A percentile compares a stretch with the other conserved stretches of the same genome.
These are phyloP conservation scores for Polyporus arcularius DNA, from an alignment of 768 basidiomycete species.

Conservation along the genomic window DNA sequence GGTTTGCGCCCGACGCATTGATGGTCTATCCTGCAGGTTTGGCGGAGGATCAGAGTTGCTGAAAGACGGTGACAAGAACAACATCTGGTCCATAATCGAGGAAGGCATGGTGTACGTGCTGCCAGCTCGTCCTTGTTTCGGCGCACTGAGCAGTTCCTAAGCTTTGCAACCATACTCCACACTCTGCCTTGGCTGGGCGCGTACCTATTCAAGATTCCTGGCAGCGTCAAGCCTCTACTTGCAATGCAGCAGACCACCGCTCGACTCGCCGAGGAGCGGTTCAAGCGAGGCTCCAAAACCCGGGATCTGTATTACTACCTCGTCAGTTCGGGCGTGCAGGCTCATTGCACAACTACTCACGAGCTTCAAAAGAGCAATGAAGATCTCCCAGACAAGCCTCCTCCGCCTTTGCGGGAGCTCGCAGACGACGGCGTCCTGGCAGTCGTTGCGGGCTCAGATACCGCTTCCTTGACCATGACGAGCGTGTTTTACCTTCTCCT, in stretches of 20 bases:
- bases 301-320: conserved; percentile 46
- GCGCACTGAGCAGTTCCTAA: neutral
- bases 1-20: no score
- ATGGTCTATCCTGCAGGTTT: conserved; percentile 21
- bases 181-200: conserved; percentile 8
- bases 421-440: conserved; percentile 24
- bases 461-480: conserved; percentile 27
- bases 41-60: conserved; percentile 39
- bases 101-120: neutral
- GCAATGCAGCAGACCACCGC: conserved; percentile 5
- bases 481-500: conserved; percentile 29
- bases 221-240: neutral
- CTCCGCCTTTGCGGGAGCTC: conserved; percentile 6
- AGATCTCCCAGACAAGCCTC: conserved; percentile 4
- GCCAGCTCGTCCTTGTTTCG: no score
- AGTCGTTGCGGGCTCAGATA: conserved; percentile 34
- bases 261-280: neutral
- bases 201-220: conserved; percentile 2
- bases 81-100: conserved; percentile 39
- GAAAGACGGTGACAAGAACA: conserved; percentile 43
- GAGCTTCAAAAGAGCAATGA: conserved; percentile 15
- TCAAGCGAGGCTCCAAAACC: conserved; percentile 19
- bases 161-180: neutral
- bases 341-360: no score
- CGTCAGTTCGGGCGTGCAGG: conserved; percentile 26